These are phyloP conservation scores for Tetrahymena malaccensis DNA, from an alignment of 73 alveolate species.

Conservation along the genomic window DNA sequence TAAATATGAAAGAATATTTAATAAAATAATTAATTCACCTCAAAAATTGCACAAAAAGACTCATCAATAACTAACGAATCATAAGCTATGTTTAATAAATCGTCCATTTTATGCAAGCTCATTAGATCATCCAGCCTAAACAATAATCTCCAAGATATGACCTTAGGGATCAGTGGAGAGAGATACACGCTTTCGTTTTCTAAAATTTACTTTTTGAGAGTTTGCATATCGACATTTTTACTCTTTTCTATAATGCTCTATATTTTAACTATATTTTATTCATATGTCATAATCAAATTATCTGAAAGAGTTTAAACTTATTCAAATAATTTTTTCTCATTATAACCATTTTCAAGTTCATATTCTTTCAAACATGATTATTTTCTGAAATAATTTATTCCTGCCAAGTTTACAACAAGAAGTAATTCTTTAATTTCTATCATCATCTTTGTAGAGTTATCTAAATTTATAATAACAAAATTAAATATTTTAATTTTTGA, in stretches of 20 bases:
- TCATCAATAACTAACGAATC: background rate
- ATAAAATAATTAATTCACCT: background rate
- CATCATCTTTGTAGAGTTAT: background rate
- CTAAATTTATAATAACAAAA: background rate
- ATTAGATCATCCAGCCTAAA: background rate
- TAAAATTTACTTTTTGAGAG: background rate
- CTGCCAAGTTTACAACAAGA: background rate
- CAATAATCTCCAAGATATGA: background rate
- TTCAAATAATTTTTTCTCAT: background rate
- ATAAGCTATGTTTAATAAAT: background rate
- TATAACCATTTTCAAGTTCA: background rate
- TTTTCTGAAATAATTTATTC: background rate
- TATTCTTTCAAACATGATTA: background rate
- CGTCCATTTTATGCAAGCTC: background rate
- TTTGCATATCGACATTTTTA: background rate
- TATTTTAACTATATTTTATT: background rate
- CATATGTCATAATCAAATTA: background rate
- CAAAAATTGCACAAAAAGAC: background rate
- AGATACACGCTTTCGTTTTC: background rate
- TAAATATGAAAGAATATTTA: background rate
- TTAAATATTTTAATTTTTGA: no score
- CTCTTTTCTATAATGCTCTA: background rate
- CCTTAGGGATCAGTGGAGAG: background rate
- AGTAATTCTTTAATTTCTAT: background rate
- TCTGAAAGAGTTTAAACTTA: background rate